Base-by-base conservation (phyloP, 371 early-diverging fungal genomes). In the Mortierella sp. region DNA sequence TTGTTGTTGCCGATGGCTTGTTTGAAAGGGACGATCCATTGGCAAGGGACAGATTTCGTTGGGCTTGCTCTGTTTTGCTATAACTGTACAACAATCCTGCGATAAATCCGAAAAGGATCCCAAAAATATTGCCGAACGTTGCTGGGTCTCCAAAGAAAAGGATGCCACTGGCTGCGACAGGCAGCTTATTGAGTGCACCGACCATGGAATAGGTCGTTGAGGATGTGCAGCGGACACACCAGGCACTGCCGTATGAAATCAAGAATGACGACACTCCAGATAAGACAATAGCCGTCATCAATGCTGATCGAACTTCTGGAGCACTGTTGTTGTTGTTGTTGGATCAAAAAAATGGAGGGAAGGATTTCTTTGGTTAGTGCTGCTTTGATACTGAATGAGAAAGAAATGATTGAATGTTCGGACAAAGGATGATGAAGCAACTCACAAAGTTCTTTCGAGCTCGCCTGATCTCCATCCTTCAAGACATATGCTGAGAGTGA, bases 121-220 rank as follows among this genome's bases (percentile, higher is more conserved):
- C 95, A 34, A 89, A 80, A 27, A 97, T 87, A 53, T 90, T 90
- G 34, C 91, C 92, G 26, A 88, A 72, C 0, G 95, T 93, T 28
- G 94, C 90, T 19, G 91, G 90, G 70, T 95, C 97, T 41, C 90
- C 89, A 80, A 98, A 95, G 81, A 97, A 96, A 14, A 98, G 56
- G 85, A 99, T 94, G 26, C 99, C 99, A 50, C 95, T 92, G 32
- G 96, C 81, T 5, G 99, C 95, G 43, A 99, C 93, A 4, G 99
- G 96, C 26, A 99, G 85, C 79, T 99, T 99, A 83, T 99, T 99
- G 34, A 99, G 85, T 1, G 99, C 97, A 19, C 99, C 99, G n/a
- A 97, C 94, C 99, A 99, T 99, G 48, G 94, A 94, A 80, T 97
- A 95, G 0, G 99, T 98, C 6, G 99, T 99, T 3, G 99, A 95